Evolutionary conservation across 768 basidiomycete genomes (phyloP).

Genomic region (Russula brevipes): DNA sequence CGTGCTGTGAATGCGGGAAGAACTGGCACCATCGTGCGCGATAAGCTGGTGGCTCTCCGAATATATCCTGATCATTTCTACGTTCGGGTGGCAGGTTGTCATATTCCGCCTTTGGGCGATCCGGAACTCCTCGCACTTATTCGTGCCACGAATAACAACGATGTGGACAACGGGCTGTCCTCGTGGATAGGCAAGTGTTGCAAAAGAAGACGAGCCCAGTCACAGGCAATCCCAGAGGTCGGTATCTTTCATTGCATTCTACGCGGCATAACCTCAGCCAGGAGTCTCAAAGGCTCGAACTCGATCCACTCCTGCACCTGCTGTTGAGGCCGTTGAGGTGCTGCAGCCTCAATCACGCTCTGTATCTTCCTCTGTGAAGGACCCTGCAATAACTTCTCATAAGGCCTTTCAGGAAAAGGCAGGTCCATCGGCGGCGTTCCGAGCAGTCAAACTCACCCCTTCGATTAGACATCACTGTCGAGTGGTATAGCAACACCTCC

Average conservation of each 20-base stretch:
- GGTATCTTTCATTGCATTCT: not conserved
- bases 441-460: not conserved
- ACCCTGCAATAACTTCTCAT: not conserved
- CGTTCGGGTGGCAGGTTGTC: constrained; percentile 29
- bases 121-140: constrained; percentile 28
- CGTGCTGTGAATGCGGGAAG: constrained; percentile 33
- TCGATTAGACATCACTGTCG: not conserved
- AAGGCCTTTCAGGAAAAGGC: not conserved
- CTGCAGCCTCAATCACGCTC: not conserved
- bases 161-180: constrained; percentile 27
- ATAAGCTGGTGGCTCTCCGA: not conserved
- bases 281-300: not conserved
- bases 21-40: constrained; percentile 35
- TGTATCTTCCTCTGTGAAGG: not conserved
- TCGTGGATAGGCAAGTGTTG: constrained; percentile 34
- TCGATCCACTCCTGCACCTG: not conserved
- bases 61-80: not conserved
- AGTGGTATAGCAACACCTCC: not conserved
- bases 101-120: constrained; percentile 31
- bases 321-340: not conserved
- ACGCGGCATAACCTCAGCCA: not conserved
- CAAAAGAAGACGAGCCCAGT: constrained; percentile 25
- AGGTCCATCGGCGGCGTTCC: not conserved
- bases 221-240: constrained; percentile 15
- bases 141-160: constrained; percentile 28